Evolutionary conservation across 352 stramenopile genomes (phyloP).

Genomic region (Blastocystis sp.): DNA sequence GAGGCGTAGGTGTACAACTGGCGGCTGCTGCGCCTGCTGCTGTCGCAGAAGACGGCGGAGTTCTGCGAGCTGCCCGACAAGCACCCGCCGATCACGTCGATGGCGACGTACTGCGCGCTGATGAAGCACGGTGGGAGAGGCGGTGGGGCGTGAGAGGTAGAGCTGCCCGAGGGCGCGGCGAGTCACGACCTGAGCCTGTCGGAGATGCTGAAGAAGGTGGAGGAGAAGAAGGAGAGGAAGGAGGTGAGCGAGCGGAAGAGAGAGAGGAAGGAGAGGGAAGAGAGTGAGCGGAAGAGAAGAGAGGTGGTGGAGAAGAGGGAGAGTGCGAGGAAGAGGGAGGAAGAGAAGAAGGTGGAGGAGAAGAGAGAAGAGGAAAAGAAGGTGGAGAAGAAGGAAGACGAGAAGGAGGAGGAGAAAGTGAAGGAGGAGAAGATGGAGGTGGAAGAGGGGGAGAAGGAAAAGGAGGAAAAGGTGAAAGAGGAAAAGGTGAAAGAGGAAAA

Average conservation of each 20-base stretch:
- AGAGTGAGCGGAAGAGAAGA: background rate
- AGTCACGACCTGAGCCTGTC: background rate
- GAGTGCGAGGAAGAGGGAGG: background rate
- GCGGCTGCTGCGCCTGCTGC: constrained; percentile 36
- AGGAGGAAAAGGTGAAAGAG: background rate
- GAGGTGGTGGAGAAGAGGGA: background rate
- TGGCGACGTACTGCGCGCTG: constrained; percentile 18
- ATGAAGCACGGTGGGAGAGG: background rate
- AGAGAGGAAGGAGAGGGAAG: constrained; percentile 9
- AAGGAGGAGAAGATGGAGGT: constrained; percentile 32
- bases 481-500: constrained; percentile 16
- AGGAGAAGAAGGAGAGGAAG: background rate
- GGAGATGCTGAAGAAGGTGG: background rate
- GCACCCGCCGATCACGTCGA: background rate
- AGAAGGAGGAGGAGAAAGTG: constrained; percentile 15
- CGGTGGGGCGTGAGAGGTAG: constrained; percentile 7
- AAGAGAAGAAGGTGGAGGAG: constrained; percentile 15
- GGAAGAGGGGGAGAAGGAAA: background rate
- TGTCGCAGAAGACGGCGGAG: constrained; percentile 36
- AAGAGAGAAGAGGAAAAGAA: constrained; percentile 19
- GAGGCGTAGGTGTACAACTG: constrained; percentile 35
- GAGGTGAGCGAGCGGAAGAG: background rate
- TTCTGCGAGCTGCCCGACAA: constrained; percentile 12
- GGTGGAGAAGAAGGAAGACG: background rate
- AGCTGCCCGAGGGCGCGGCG: constrained; percentile 2